Percentiles rank a stretch among this genome's conserved stretches.
These are phyloP conservation scores for Pythium plurisporium DNA, from an alignment of 352 stramenopile species.

Conservation along the genomic window DNA sequence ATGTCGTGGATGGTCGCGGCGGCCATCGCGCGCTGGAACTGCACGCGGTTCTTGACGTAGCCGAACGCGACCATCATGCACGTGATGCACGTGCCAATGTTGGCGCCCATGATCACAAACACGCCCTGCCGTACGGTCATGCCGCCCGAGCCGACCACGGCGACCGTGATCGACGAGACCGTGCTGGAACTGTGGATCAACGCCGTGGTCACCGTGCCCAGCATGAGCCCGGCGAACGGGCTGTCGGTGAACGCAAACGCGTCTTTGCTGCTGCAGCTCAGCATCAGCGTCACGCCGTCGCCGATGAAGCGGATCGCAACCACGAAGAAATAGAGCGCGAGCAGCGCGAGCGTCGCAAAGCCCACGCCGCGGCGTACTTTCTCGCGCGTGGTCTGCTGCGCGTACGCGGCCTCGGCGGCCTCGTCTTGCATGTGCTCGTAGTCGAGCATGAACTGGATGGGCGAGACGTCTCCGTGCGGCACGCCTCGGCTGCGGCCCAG, in stretches of 20 bases:
- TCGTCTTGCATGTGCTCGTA: conserved; percentile 25
- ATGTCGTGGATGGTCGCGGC: conserved; percentile 16
- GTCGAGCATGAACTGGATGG: conserved; percentile 20
- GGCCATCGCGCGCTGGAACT: conserved; percentile 33
- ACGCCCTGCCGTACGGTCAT: conserved; percentile 37
- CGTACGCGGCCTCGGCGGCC: conserved; percentile 19
- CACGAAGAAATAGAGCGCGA: conserved; percentile 48
- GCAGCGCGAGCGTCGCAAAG: no score
- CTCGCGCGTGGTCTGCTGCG: conserved; percentile 3
- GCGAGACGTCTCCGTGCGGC: background rate
- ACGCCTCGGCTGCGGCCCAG: background rate
- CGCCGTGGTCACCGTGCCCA: conserved; percentile 37
- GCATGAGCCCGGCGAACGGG: conserved; percentile 36
- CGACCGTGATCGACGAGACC: conserved; percentile 16
- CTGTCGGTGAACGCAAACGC: conserved; percentile 34
- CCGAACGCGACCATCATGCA: conserved; percentile 14
- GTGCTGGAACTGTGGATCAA: conserved; percentile 42
- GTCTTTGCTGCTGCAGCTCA: conserved; percentile 26
- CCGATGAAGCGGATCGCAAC: conserved; percentile 44
- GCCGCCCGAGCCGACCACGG: background rate
- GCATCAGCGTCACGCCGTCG: conserved; percentile 32
- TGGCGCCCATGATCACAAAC: conserved; percentile 81
- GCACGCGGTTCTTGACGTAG: conserved; percentile 11
- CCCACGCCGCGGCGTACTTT: background rate
- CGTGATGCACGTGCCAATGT: conserved; percentile 32